Evolutionary conservation across 768 basidiomycete species (phyloP).

Genomic region (Rhizopogon sp.): DNA sequence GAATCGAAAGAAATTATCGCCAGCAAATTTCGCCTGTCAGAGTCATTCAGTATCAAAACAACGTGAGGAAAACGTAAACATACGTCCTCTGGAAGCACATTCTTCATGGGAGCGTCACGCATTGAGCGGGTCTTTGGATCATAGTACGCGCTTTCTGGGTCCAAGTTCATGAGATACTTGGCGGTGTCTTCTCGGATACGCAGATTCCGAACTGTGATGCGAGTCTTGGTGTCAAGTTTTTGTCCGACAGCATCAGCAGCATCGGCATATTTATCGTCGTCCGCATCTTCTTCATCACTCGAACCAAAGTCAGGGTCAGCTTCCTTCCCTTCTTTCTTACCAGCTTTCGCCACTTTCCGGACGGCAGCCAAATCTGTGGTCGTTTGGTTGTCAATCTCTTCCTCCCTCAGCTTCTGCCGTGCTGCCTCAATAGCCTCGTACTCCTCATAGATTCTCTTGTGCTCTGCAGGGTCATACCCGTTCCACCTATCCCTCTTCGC

Average conservation of each 20-base stretch:
- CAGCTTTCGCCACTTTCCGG: constrained; percentile 91
- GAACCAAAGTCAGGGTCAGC: constrained; percentile 92
- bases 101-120: constrained; percentile 89
- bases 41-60: not conserved
- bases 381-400: constrained; percentile 96
- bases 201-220: constrained; percentile 96
- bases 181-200: constrained; percentile 99
- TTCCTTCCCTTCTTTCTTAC: constrained; percentile 64
- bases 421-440: constrained; percentile 91
- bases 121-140: constrained; percentile 99
- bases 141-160: constrained; percentile 94
- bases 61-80: constrained; percentile 20
- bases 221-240: constrained; percentile 95
- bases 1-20: constrained; percentile 91
- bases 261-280: constrained; percentile 98
- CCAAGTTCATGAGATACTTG: constrained; percentile 96
- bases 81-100: constrained; percentile 84
- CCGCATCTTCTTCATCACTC: constrained; percentile 92
- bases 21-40: constrained; percentile 78
- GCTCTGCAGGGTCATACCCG: constrained; percentile 88
- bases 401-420: constrained; percentile 86
- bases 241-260: constrained; percentile 97
- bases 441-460: constrained; percentile 86
- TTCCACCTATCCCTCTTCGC: constrained; percentile 99
- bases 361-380: constrained; percentile 89